A percentile compares a stretch with the other conserved stretches of the same genome.
Conservation (phyloP, 257 asterid genomes). For the Mitragyna speciosa region DNA sequence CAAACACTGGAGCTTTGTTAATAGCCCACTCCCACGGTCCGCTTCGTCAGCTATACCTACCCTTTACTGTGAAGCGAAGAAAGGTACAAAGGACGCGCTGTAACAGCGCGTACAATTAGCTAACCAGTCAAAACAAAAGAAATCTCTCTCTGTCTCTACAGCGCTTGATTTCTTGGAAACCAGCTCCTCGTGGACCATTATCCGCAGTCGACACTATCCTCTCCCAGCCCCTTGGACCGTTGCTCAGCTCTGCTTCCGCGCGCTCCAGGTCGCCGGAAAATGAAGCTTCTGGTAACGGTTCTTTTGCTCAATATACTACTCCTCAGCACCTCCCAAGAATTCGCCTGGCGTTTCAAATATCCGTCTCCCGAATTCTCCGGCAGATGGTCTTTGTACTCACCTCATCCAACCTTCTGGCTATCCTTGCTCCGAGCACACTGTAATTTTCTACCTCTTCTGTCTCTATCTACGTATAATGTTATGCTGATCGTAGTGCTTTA, state of each 20-base stretch:
- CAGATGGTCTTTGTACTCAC: constrained; percentile 62
- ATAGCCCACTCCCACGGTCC: not conserved
- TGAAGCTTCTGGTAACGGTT: constrained; percentile 22
- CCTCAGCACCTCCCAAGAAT: constrained; percentile 34
- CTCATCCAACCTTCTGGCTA: constrained; percentile 72
- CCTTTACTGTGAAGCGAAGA: not conserved
- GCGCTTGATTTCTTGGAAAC: not conserved
- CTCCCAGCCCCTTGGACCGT: not conserved
- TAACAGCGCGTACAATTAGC: not conserved
- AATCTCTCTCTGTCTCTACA: not conserved
- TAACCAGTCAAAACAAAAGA: not conserved
- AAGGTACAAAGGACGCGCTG: not conserved
- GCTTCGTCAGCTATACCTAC: not conserved
- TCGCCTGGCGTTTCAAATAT: constrained; percentile 33
- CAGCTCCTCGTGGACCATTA: not conserved
- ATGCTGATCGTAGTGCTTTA: not conserved
- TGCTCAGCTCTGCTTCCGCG: not conserved
- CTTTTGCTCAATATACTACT: constrained; percentile 25
- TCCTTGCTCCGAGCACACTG: constrained; percentile 84
- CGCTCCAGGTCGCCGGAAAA: constrained; percentile 6
- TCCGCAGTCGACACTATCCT: not conserved
- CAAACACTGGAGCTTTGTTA: not conserved
- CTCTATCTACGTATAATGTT: not conserved
- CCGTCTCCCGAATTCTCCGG: constrained; percentile 41
- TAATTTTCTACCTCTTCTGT: constrained; percentile 33